Evolutionary conservation across 2,329 filamentous ascomycete species (phyloP).

Genomic region (Hypoxylon sp.): DNA sequence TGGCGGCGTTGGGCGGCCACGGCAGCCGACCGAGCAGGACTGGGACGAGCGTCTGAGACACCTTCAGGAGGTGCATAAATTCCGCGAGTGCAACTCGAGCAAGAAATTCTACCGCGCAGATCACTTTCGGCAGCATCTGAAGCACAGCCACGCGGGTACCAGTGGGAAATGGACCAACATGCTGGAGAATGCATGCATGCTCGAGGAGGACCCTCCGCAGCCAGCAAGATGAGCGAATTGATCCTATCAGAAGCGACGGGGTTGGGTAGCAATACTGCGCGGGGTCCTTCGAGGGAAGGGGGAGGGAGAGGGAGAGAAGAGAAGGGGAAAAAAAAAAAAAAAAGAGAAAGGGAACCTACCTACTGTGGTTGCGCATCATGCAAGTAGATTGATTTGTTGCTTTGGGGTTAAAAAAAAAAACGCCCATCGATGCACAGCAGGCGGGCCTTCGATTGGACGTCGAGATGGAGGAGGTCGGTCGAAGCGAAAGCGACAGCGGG

Average conservation of each 20-base stretch:
- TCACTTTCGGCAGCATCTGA: conserved; percentile 97
- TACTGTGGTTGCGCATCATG: conserved; percentile 24
- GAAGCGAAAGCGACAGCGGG: conserved; percentile 21
- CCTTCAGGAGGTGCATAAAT: conserved; percentile 92
- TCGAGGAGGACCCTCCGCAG: conserved; percentile 77
- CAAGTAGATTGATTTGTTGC: conserved; percentile 29
- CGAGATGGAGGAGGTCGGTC: conserved; percentile 21
- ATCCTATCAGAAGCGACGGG: conserved; percentile 19
- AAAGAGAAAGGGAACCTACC: conserved; percentile 22
- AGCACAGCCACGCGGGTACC: conserved; percentile 94
- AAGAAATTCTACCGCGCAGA: conserved; percentile 99
- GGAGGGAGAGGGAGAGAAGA: too few species aligned
- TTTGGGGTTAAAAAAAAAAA: conserved; percentile 18
- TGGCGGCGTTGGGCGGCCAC: conserved; percentile 52
- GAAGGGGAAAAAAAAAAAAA: too few species aligned
- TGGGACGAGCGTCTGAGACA: conserved; percentile 90
- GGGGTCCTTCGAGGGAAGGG: conserved; percentile 26
- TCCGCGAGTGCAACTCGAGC: conserved; percentile 94
- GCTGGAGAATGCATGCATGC: conserved; percentile 95
- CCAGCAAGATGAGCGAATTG: conserved; percentile 46
- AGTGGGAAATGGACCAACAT: conserved; percentile 99
- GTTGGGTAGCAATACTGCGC: conserved; percentile 38
- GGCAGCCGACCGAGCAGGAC: conserved; percentile 75
- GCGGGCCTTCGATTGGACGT: conserved; percentile 25
- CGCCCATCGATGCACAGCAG: conserved; percentile 28